Conservation (phyloP, 163 green algal species). For the Chlamydomonas reinhardtii region DNA sequence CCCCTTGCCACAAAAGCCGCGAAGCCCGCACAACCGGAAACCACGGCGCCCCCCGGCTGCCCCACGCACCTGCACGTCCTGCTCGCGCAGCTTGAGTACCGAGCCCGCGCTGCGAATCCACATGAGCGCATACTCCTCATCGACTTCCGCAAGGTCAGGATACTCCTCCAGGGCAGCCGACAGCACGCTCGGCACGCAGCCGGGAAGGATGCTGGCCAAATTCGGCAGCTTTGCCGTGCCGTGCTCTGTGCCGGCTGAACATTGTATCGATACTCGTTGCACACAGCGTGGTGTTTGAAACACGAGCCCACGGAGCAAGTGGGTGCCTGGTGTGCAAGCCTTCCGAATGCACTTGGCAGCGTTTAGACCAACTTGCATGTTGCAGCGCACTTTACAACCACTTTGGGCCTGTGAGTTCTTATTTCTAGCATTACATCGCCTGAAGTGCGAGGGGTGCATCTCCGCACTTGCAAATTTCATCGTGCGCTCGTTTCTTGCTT, state of each 20-base stretch:
- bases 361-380: no score
- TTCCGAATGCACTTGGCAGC: no score
- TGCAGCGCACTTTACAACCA: no score
- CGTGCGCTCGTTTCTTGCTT: no score
- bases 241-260: neutral
- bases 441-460: no score
- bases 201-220: neutral
- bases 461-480: no score
- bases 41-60: neutral
- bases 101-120: neutral
- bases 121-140: neutral
- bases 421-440: no score
- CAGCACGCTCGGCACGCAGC: neutral
- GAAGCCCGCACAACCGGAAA: no score
- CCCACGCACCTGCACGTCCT: conserved; percentile 19
- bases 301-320: neutral
- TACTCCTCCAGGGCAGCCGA: conserved; percentile 3
- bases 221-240: no score
- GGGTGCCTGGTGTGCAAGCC: no score
- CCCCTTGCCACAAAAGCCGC: no score
- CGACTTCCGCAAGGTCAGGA: conserved; percentile 7
- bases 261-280: neutral
- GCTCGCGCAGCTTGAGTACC: neutral
- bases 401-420: no score
- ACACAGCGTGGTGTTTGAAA: neutral